Base-by-base conservation (phyloP, 306 rosid genomes). In the Prosopis cineraria region DNA sequence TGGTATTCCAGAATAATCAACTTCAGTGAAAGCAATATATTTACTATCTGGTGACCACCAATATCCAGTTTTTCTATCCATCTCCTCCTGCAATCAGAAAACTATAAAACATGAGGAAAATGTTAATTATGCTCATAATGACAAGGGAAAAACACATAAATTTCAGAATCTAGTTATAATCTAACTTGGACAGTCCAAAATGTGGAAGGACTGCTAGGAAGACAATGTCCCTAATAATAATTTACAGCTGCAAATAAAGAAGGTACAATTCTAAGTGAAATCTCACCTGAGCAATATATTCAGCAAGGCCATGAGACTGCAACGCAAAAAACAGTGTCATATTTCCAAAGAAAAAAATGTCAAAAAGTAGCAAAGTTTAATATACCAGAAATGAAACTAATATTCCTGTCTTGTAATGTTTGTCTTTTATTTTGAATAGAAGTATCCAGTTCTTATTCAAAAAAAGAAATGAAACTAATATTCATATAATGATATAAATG, bases 281-380 rank as follows among this genome's bases (percentile, higher is more conserved):
- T 78, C 96, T 87, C 89, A 95, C 99, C 99, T 90, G 96, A 74
- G 99, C 99, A 80, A 95, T 95, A 86, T 95, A 95, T 81, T 95
- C 99, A 1, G 99, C 98, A 72, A 91, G 85, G 74, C 99, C 99
- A 71, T 90, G 93, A 75, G 81, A 88, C 99, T 95, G 96, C 93
- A 90, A 81, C 30, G 79, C 67, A 64, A 75, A 72, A 58, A 81
- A 79, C 29, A 70, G 30, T 25, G 83, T 85, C 79, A 89, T 63
- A 68, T 50, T 81, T 69, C 63, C 75, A 58, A 3, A 53, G 55
- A 3, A 22, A 19, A 7, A 50, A 50, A 19, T 50, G 13, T 20
- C 59, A 52, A 4, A 20, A 52, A 22, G 59, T 8, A 52, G 59
- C 24, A 48, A 52, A n/a, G 53, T 22, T 68, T 47, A 64, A 75